Conservation (phyloP, 2,329 filamentous ascomycete genomes). For the Ceratocystis diversiconidia region DNA sequence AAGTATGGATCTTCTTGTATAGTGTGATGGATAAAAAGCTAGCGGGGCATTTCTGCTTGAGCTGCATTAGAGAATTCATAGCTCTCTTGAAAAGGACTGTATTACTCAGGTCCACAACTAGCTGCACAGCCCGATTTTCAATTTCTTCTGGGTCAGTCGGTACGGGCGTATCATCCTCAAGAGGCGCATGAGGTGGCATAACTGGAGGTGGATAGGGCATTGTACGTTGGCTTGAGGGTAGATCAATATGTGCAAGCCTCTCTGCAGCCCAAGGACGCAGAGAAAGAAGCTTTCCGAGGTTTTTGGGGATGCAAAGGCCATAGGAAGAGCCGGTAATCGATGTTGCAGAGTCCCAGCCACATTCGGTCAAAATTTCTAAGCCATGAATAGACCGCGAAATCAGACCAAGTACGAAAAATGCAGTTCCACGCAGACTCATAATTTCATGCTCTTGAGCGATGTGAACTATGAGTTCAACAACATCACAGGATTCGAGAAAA, state of each 20-base stretch:
- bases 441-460: constrained; percentile 83
- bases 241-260: constrained; percentile 31
- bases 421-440: constrained; percentile 85
- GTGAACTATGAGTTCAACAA: constrained; percentile 71
- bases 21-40: constrained; percentile 63
- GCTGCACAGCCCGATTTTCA: constrained; percentile 68
- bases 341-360: constrained; percentile 86
- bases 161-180: constrained; percentile 29
- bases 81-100: constrained; percentile 84
- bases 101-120: constrained; percentile 80
- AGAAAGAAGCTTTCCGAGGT: constrained; percentile 66
- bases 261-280: constrained; percentile 43
- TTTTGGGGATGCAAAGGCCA: constrained; percentile 71
- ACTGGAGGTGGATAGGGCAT: constrained; percentile 30
- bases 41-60: constrained; percentile 60
- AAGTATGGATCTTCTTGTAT: constrained; percentile 70
- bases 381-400: constrained; percentile 87
- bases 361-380: constrained; percentile 74
- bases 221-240: constrained; percentile 41
- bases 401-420: constrained; percentile 87
- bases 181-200: constrained; percentile 25
- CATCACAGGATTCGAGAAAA: constrained; percentile 79
- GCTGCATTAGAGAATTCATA: constrained; percentile 63
- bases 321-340: constrained; percentile 69
- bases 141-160: constrained; percentile 32